Evolutionary conservation across 2,329 filamentous ascomycete genomes (phyloP).

Genomic region (Thelonectria olida): DNA sequence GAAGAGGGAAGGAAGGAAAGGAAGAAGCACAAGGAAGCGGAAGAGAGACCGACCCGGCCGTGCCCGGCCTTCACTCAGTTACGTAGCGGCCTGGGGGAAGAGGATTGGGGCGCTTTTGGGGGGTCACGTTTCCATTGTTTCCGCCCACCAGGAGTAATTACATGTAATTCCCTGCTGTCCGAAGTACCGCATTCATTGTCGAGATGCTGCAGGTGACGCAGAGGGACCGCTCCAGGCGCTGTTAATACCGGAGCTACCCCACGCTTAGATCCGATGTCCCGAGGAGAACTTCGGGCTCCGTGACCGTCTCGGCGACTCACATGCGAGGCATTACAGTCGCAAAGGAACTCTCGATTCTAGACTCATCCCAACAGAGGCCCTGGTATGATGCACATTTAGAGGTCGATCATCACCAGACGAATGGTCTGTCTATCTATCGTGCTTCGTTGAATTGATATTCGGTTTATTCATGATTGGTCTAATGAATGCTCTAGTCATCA

Average conservation of each 20-base stretch:
- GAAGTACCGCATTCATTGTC: not conserved
- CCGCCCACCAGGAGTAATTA: constrained; percentile 8
- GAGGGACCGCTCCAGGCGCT: constrained; percentile 11
- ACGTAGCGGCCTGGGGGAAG: too few relatives aligned
- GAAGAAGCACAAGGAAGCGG: not conserved
- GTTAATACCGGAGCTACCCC: constrained; percentile 25
- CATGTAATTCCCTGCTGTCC: not conserved
- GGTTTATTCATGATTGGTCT: constrained; percentile 2
- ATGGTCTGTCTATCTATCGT: too few relatives aligned
- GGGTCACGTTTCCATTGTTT: not conserved
- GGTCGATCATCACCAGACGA: too few relatives aligned
- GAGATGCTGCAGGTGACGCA: constrained; percentile 16
- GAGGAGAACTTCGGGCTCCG: constrained; percentile 37
- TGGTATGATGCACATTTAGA: too few relatives aligned
- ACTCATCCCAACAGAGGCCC: too few relatives aligned
- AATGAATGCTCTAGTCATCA: constrained; percentile 37
- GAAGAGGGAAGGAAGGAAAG: not conserved
- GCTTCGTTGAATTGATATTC: too few relatives aligned
- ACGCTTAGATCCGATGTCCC: constrained; percentile 41
- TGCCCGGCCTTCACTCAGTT: constrained; percentile 34
- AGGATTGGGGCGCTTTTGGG: constrained; percentile 21
- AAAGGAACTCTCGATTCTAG: not conserved
- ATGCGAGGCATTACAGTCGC: constrained; percentile 4
- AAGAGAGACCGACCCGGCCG: constrained; percentile 23
- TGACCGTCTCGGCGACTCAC: constrained; percentile 29